Percentiles rank a stretch among this genome's conserved stretches.
Conservation (phyloP, 2,329 filamentous ascomycete species). For the Drechslerella coelobrocha region DNA sequence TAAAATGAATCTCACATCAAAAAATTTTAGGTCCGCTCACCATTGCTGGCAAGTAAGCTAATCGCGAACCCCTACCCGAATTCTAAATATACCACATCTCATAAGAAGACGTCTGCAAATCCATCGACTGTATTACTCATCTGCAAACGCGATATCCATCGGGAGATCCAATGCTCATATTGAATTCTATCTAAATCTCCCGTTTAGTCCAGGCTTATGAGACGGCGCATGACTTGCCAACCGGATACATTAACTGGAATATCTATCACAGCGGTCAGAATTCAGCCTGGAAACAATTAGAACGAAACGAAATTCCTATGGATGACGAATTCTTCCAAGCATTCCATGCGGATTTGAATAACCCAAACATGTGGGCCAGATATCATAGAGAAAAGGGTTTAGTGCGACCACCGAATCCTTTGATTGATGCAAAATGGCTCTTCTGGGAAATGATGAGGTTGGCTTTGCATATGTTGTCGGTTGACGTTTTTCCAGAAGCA, state of each 20-base stretch:
- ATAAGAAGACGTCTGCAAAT: too few species aligned
- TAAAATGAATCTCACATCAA: constrained; percentile 4
- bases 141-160: too few species aligned
- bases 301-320: constrained; percentile 80
- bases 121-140: too few species aligned
- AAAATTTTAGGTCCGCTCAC: constrained; percentile 69
- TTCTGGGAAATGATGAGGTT: constrained; percentile 91
- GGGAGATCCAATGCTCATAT: too few species aligned
- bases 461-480: constrained; percentile 59
- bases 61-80: not conserved
- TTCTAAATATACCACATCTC: constrained; percentile 1
- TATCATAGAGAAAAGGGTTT: constrained; percentile 63
- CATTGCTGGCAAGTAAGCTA: constrained; percentile 75
- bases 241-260: constrained; percentile 89
- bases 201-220: constrained; percentile 79
- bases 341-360: constrained; percentile 77
- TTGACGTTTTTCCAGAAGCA: not conserved
- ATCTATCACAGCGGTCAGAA: constrained; percentile 78
- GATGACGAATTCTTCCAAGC: constrained; percentile 75
- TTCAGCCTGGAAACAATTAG: constrained; percentile 87
- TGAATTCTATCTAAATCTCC: too few species aligned
- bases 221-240: constrained; percentile 73
- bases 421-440: constrained; percentile 76
- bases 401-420: constrained; percentile 68
- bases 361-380: constrained; percentile 70